Percentiles rank a stretch among this genome's conserved stretches.
Conservation (phyloP, 306 rosid species). For the cucumber (Cucumis sativus) region Cucumber_9930_V3 NC_026655.2:18786501-18787000, state of each 20-base stretch:
- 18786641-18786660: neutral
- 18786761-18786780: neutral
- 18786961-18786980: neutral
- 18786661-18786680: neutral
- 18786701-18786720: conserved; percentile 5
- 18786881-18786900: neutral
- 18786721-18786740: neutral
- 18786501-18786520: too few species aligned
- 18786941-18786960: neutral
- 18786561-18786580: too few species aligned
- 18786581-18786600: too few species aligned
- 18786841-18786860: neutral
- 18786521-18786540: too few species aligned
- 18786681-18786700: neutral
- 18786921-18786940: neutral
- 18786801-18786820: neutral
- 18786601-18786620: too few species aligned
- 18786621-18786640: neutral
- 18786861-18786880: neutral
- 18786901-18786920: neutral
- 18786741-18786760: neutral
- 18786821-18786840: neutral
- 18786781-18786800: conserved; percentile 5
- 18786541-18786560: too few species aligned
- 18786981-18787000: neutral